phyloP scores from a whole-genome alignment of 106 monocot genomes.

The Cymbidium sinense region DNA sequence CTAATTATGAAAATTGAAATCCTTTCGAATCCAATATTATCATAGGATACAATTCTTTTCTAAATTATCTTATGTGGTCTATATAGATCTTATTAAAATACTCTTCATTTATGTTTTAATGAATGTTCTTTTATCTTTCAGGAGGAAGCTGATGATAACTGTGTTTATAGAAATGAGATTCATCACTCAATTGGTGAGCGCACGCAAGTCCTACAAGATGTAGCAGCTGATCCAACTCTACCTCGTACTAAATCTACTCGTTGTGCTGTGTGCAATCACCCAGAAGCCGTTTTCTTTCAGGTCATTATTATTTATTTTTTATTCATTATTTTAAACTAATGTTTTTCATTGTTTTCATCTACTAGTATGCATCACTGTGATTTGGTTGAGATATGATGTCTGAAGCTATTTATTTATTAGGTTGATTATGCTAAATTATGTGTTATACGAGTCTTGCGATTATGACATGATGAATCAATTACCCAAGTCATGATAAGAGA shows the following conservation, averaged over 20 bases:
- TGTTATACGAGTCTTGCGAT: background rate
- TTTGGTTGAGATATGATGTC: background rate
- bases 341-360: background rate
- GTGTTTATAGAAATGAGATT: constrained; percentile 73
- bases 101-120: background rate
- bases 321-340: background rate
- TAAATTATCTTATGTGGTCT: background rate
- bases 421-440: background rate
- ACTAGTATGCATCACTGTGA: background rate
- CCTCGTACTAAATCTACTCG: constrained; percentile 66
- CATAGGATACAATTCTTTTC: background rate
- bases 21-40: background rate
- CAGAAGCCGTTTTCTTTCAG: constrained; percentile 72
- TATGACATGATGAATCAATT: background rate
- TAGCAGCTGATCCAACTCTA: constrained; percentile 62
- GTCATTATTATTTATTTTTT: constrained; percentile 4
- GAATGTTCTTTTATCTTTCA: constrained; percentile 9
- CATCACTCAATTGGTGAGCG: constrained; percentile 45
- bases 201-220: constrained; percentile 59
- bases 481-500: background rate
- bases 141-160: constrained; percentile 59
- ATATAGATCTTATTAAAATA: background rate
- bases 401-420: background rate
- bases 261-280: constrained; percentile 56
- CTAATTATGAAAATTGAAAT: background rate